A percentile compares a stretch with the other conserved stretches of the same genome.
These are phyloP conservation scores for Aspergillus sp. DNA, from an alignment of 2,329 filamentous ascomycete genomes.

Conservation along the genomic window DNA sequence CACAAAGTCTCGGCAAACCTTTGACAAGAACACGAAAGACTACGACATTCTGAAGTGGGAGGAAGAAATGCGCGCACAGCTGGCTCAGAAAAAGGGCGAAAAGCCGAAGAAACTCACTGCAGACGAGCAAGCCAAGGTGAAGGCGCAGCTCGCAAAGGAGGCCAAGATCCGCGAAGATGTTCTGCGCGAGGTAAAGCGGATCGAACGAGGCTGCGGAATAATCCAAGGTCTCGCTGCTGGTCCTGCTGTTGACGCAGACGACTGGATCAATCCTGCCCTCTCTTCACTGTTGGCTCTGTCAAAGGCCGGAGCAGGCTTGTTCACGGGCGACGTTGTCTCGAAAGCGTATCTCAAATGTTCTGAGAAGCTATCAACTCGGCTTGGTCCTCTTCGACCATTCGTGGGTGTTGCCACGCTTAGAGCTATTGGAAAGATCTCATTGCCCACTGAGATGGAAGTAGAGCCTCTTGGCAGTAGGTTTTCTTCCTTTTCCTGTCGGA, in stretches of 20 bases:
- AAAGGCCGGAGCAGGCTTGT: slow-evolving; percentile 73
- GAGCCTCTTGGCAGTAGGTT: slow-evolving; percentile 74
- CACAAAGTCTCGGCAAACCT: slow-evolving; percentile 73
- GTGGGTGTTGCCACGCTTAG: slow-evolving; percentile 86
- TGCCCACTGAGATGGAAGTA: slow-evolving; percentile 72
- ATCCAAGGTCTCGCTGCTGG: slow-evolving; percentile 80
- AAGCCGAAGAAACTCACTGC: slow-evolving; percentile 86
- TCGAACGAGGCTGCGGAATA: slow-evolving; percentile 84
- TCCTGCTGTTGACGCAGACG: slow-evolving; percentile 83
- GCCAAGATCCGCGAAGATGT: slow-evolving; percentile 76
- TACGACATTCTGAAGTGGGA: slow-evolving; percentile 98
- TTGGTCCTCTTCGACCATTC: slow-evolving; percentile 78
- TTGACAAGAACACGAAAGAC: slow-evolving; percentile 90
- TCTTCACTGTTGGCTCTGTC: slow-evolving; percentile 74
- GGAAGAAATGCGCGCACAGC: slow-evolving; percentile 80
- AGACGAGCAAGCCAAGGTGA: slow-evolving; percentile 88
- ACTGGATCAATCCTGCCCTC: slow-evolving; percentile 87
- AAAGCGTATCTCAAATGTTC: slow-evolving; percentile 80
- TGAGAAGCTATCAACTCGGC: slow-evolving; percentile 71
- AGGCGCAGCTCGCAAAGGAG: slow-evolving; percentile 88
- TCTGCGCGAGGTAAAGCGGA: slow-evolving; percentile 67
- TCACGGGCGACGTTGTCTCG: slow-evolving; percentile 80
- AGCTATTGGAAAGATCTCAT: slow-evolving; percentile 71
- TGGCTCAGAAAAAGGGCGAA: slow-evolving; percentile 87
- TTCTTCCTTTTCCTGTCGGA: background rate